A percentile compares a stretch with the other conserved stretches of the same genome.
These are phyloP conservation scores for Ascochyta viciae-villosae DNA, from an alignment of 2,329 filamentous ascomycete species.

Conservation along the genomic window DNA sequence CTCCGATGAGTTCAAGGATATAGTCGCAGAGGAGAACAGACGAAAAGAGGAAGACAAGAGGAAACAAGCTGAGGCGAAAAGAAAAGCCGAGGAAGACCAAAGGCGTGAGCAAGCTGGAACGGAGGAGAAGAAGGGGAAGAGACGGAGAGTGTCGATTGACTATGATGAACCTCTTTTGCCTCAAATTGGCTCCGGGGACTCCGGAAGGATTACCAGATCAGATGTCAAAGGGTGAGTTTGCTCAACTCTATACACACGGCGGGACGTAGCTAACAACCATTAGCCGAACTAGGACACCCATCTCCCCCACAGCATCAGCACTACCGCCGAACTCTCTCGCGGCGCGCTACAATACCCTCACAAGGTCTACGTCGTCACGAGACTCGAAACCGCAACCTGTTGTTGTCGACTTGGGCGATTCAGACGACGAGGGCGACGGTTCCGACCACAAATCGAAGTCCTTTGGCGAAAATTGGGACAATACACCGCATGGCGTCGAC, in stretches of 20 bases:
- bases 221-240: slow-evolving; percentile 29
- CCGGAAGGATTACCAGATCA: slow-evolving; percentile 10
- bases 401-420: slow-evolving; percentile 37
- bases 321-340: slow-evolving; percentile 32
- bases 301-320: slow-evolving; percentile 27
- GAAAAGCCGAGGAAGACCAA: slow-evolving; percentile 35
- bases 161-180: slow-evolving; percentile 15
- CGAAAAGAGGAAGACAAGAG: slow-evolving; percentile 37
- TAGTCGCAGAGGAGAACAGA: slow-evolving; percentile 49
- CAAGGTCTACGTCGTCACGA: slow-evolving; percentile 22
- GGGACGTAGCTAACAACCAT: slow-evolving; percentile 2
- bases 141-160: slow-evolving; percentile 32
- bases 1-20: slow-evolving; percentile 48
- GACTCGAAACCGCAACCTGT: slow-evolving; percentile 16
- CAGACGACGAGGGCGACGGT: slow-evolving; percentile 31
- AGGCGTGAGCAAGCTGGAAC: slow-evolving; percentile 33
- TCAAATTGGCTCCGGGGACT: slow-evolving; percentile 19
- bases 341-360: slow-evolving; percentile 39
- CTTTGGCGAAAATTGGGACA: slow-evolving; percentile 1
- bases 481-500: not conserved
- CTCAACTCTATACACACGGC: not conserved
- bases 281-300: slow-evolving; percentile 36
- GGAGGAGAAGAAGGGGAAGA: slow-evolving; percentile 19
- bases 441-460: slow-evolving; percentile 16
- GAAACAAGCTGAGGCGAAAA: slow-evolving; percentile 29